Conservation (phyloP, 257 asterid species). For the Scutellaria barbata region DNA sequence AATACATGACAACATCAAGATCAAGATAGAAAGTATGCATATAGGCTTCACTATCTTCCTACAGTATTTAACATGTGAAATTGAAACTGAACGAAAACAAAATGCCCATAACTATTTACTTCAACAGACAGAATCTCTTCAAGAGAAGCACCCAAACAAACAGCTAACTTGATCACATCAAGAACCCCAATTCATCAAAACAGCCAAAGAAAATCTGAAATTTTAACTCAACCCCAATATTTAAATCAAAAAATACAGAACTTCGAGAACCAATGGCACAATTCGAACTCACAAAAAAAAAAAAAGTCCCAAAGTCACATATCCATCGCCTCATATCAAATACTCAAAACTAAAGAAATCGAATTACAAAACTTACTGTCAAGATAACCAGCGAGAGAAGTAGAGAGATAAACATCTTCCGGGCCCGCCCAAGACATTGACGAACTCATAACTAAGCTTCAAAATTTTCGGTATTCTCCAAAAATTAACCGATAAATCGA, state of each 20-base stretch:
- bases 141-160: slow-evolving; percentile 11
- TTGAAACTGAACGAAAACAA: neutral
- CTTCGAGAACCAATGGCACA: slow-evolving; percentile 30
- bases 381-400: slow-evolving; percentile 96
- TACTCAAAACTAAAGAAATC: neutral
- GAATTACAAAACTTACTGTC: slow-evolving; percentile 64
- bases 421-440: slow-evolving; percentile 96
- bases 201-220: neutral
- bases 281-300: neutral
- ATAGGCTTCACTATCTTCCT: slow-evolving; percentile 4
- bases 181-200: slow-evolving; percentile 1
- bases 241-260: neutral
- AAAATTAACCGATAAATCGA: slow-evolving; percentile 48
- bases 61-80: neutral
- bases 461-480: slow-evolving; percentile 49
- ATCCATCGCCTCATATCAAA: neutral
- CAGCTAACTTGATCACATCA: neutral
- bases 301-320: neutral
- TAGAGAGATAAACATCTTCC: slow-evolving; percentile 85
- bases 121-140: slow-evolving; percentile 5
- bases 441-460: slow-evolving; percentile 44
- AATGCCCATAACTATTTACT: neutral
- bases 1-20: neutral
- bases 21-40: neutral
- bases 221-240: neutral